Conservation (phyloP, 768 basidiomycete genomes). For the Lanmaoa pseudosensibilis region DNA sequence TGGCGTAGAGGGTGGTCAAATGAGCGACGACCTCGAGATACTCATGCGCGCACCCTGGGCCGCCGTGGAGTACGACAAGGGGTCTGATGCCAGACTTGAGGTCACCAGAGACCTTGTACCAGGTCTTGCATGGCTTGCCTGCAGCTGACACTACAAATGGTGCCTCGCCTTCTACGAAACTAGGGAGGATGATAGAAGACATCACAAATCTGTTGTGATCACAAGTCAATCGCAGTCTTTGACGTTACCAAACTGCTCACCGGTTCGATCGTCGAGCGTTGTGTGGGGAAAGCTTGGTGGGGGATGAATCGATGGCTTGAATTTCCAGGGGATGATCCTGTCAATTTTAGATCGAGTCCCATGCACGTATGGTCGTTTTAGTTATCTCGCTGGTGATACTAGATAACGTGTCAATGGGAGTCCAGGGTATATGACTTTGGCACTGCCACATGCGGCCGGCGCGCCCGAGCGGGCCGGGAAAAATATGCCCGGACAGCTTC, state of each 20-base stretch:
- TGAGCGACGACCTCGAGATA: conserved; percentile 43
- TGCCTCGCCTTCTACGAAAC: conserved; percentile 32
- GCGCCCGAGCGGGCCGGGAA: background rate
- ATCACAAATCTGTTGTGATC: conserved; percentile 12
- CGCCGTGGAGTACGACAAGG: conserved; percentile 54
- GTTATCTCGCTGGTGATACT: background rate
- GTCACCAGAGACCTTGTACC: conserved; percentile 52
- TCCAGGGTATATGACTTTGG: no score
- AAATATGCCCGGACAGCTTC: background rate
- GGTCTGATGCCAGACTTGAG: conserved; percentile 39
- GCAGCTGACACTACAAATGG: conserved; percentile 27
- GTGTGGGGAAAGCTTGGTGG: background rate
- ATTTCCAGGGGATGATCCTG: background rate
- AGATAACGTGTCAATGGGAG: no score
- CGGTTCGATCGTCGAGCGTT: background rate
- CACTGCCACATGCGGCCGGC: background rate
- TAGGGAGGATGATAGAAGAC: conserved; percentile 28
- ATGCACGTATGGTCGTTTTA: background rate
- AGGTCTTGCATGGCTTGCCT: conserved; percentile 42
- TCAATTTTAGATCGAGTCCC: background rate
- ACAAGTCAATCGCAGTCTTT: background rate
- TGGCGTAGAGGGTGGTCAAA: conserved; percentile 35
- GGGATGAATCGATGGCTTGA: background rate
- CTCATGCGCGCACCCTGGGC: conserved; percentile 47
- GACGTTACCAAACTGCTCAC: background rate